Evolutionary conservation across 2,329 filamentous ascomycete species (phyloP).

Genomic region (Fusarium phyllophilum): DNA sequence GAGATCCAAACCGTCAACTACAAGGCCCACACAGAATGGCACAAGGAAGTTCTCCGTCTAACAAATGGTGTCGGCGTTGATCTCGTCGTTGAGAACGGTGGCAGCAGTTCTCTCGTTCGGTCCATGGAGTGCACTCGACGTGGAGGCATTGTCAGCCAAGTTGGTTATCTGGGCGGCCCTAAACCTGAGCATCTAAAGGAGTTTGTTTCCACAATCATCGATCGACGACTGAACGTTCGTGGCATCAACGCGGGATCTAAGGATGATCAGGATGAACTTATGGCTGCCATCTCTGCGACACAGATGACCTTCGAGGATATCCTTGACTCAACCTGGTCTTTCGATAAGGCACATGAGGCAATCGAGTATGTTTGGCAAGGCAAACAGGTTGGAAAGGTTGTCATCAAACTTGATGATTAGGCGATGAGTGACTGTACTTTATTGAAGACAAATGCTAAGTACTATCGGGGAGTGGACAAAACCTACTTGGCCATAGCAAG

Average conservation of each 20-base stretch:
- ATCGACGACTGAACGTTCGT: slow-evolving; percentile 48
- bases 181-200: slow-evolving; percentile 46
- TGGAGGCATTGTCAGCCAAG: slow-evolving; percentile 55
- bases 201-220: slow-evolving; percentile 51
- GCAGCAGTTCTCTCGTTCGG: slow-evolving; percentile 50
- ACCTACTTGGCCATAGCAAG: neutral
- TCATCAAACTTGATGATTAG: slow-evolving; percentile 35
- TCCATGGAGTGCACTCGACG: slow-evolving; percentile 53
- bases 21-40: slow-evolving; percentile 57
- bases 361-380: slow-evolving; percentile 55
- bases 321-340: slow-evolving; percentile 51
- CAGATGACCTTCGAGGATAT: slow-evolving; percentile 52
- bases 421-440: neutral
- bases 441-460: neutral
- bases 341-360: slow-evolving; percentile 54
- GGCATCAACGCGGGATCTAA: slow-evolving; percentile 55
- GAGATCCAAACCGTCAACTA: slow-evolving; percentile 62
- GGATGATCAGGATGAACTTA: slow-evolving; percentile 53
- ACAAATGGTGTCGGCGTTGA: slow-evolving; percentile 59
- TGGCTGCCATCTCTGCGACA: slow-evolving; percentile 48
- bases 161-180: slow-evolving; percentile 53
- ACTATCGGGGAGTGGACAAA: neutral
- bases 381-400: slow-evolving; percentile 56
- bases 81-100: slow-evolving; percentile 59
- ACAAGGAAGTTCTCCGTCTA: slow-evolving; percentile 54